Evolutionary conservation across 75 land plant genomes (phyloP).

Genomic region (Sequoia sempervirens): DNA sequence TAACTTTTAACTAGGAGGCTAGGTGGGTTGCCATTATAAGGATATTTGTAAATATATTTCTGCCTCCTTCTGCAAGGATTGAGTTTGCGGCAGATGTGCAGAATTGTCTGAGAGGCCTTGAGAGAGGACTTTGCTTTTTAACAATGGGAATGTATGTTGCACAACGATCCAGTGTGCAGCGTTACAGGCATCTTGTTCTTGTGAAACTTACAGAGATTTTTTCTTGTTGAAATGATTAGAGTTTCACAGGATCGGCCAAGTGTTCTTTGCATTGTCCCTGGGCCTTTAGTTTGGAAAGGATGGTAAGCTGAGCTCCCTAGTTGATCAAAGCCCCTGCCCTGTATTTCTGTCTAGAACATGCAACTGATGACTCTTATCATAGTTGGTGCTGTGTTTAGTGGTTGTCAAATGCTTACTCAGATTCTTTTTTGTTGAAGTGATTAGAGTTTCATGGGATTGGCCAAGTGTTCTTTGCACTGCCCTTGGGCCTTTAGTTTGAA

Average conservation of each 20-base stretch:
- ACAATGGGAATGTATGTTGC: background rate
- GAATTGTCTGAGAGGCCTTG: background rate
- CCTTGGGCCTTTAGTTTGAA: background rate
- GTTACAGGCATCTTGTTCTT: background rate
- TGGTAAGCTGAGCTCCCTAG: background rate
- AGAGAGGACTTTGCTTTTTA: background rate
- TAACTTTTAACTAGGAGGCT: background rate
- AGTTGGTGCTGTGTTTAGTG: background rate
- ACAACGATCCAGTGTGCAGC: background rate
- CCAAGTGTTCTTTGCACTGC: background rate
- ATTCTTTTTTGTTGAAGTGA: background rate
- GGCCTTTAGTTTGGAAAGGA: background rate
- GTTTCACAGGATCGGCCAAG: background rate
- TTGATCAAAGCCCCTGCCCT: background rate
- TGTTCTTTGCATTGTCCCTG: background rate
- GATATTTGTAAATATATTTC: background rate
- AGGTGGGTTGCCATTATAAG: background rate
- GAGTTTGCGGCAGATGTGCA: background rate
- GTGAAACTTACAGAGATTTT: background rate
- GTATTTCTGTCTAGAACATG: background rate
- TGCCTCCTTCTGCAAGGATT: constrained; percentile 1
- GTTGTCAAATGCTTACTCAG: background rate
- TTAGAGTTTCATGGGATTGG: background rate
- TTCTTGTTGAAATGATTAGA: background rate
- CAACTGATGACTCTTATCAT: background rate